Conservation (phyloP, 768 basidiomycete species). For the Leccinum olivaceopallidum region DNA sequence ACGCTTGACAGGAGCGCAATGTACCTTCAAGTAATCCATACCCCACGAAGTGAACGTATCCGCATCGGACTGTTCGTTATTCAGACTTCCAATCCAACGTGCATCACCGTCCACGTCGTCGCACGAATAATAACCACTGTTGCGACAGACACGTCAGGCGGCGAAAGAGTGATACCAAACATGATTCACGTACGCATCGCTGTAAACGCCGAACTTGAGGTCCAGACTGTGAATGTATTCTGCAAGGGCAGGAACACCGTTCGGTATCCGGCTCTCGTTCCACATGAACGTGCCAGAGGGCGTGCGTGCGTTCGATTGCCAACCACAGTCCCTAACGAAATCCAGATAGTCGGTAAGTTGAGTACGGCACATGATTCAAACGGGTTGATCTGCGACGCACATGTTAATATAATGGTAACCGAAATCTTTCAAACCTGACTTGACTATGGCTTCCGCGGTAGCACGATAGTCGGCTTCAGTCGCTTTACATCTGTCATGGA, state of each 20-base stretch:
- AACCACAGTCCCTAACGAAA: conserved; percentile 14
- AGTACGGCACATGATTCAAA: background rate
- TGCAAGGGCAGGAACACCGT: conserved; percentile 13
- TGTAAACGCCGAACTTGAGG: conserved; percentile 11
- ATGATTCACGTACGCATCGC: conserved; percentile 13
- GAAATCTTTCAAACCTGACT: conserved; percentile 1
- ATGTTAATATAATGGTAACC: conserved; percentile 15
- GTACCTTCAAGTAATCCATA: conserved; percentile 17
- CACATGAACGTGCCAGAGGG: conserved; percentile 9
- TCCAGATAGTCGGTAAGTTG: background rate
- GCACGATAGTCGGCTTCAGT: conserved; percentile 8
- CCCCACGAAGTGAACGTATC: conserved; percentile 8
- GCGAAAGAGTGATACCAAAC: background rate
- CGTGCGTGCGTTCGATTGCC: conserved; percentile 9
- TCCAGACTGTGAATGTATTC: conserved; percentile 11
- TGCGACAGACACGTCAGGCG: background rate
- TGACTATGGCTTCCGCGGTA: conserved; percentile 7
- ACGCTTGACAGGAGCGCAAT: background rate
- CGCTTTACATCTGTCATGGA: conserved; percentile 8
- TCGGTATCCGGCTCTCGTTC: conserved; percentile 10
- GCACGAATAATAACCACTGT: conserved; percentile 15
- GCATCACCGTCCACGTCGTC: background rate
- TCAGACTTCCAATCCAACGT: conserved; percentile 10
- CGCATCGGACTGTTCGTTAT: conserved; percentile 11
- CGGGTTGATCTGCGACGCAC: background rate